Percentiles rank a stretch among this genome's conserved stretches.
Evolutionary conservation across 495 filamentous ascomycete species (phyloP).

Genomic region (Ascobolus immersus): DNA sequence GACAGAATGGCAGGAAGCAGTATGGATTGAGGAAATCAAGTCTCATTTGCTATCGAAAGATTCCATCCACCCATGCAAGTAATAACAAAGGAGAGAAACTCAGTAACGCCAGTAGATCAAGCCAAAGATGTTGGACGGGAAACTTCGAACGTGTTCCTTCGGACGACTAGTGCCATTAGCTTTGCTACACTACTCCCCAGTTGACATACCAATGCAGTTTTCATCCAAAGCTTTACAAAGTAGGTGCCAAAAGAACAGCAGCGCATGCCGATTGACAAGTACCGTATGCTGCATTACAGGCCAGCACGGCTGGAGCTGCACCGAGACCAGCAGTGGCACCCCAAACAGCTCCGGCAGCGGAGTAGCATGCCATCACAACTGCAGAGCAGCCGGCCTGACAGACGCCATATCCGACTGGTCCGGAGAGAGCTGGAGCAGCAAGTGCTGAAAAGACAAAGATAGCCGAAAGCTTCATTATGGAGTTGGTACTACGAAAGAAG

Average conservation of each 20-base stretch:
- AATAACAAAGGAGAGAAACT: background rate
- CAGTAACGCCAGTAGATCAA: constrained; percentile 1
- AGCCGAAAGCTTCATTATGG: too few species aligned
- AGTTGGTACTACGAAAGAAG: too few species aligned
- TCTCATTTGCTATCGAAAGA: too few species aligned
- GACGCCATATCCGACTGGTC: constrained; percentile 21
- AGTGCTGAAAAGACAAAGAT: constrained; percentile 1
- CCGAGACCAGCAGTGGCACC: constrained; percentile 15
- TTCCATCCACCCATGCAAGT: too few species aligned
- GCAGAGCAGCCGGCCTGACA: constrained; percentile 27
- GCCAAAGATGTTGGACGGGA: too few species aligned
- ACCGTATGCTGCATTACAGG: constrained; percentile 26
- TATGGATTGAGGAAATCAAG: too few species aligned
- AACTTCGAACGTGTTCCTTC: too few species aligned
- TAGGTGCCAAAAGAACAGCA: constrained; percentile 8
- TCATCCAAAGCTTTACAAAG: too few species aligned
- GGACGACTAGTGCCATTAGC: too few species aligned
- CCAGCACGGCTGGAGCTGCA: constrained; percentile 21
- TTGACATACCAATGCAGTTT: too few species aligned
- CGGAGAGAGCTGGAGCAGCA: constrained; percentile 10
- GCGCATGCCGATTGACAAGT: constrained; percentile 26
- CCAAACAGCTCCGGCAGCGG: constrained; percentile 24
- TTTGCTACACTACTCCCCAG: too few species aligned
- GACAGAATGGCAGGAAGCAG: too few species aligned
- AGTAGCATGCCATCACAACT: constrained; percentile 28